phyloP scores from a whole-genome alignment of 371 early-diverging fungal genomes.

The Saksenaea vasiformis region DNA sequence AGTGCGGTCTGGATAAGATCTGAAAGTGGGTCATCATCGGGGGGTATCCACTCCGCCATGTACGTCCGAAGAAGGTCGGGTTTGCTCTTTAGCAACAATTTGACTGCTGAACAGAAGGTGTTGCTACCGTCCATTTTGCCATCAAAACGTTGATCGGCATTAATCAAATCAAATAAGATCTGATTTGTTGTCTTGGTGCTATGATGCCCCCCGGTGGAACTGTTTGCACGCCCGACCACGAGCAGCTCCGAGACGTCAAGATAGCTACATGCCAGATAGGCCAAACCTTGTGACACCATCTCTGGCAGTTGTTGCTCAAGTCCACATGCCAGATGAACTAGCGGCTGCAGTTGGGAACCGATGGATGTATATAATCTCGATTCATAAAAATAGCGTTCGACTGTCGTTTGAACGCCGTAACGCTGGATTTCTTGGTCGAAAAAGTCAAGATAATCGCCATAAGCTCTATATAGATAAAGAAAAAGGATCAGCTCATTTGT shows the following conservation, averaged over 20 bases:
- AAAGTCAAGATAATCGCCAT: conserved; percentile 32
- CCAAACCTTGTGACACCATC: conserved; percentile 38
- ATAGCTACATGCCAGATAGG: conserved; percentile 33
- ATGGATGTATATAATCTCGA: conserved; percentile 22
- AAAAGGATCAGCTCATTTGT: conserved; percentile 3
- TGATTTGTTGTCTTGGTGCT: not conserved
- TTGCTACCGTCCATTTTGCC: conserved; percentile 37
- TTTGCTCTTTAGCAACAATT: conserved; percentile 35
- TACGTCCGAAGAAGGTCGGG: conserved; percentile 31
- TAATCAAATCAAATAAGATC: conserved; percentile 33
- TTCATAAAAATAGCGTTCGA: conserved; percentile 21
- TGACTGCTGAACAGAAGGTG: conserved; percentile 29
- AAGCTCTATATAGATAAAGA: conserved; percentile 19
- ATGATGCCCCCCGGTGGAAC: not conserved
- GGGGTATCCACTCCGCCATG: conserved; percentile 22
- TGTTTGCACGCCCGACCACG: no score
- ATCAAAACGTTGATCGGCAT: conserved; percentile 36
- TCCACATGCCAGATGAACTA: conserved; percentile 45
- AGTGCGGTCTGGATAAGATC: conserved; percentile 20
- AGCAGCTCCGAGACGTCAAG: conserved; percentile 13
- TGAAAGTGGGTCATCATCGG: conserved; percentile 6
- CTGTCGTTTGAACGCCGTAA: conserved; percentile 24
- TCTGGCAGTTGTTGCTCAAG: conserved; percentile 32
- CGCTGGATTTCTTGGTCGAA: conserved; percentile 28
- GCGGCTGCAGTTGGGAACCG: conserved; percentile 40